phyloP scores from a whole-genome alignment of 2,329 filamentous ascomycete species.

The Penicillium corylophilum region DNA sequence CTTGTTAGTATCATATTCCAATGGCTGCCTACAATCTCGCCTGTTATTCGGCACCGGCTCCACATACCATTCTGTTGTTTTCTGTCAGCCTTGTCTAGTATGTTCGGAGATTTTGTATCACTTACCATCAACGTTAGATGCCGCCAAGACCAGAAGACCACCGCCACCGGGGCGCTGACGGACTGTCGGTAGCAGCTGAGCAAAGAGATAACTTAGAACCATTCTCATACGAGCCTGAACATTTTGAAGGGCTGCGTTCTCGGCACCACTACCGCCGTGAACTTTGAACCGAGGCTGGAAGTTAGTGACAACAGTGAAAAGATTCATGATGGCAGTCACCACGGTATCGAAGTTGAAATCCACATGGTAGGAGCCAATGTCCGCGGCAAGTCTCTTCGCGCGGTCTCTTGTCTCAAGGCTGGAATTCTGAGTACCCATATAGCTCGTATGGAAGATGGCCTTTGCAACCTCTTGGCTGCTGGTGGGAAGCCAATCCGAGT shows the following conservation, averaged over 20 bases:
- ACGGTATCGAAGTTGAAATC: constrained; percentile 72
- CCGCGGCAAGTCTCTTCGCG: constrained; percentile 57
- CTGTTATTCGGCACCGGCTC: background rate
- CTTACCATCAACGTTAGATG: constrained; percentile 61
- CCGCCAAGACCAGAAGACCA: constrained; percentile 64
- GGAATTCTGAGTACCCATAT: constrained; percentile 70
- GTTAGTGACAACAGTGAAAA: constrained; percentile 58
- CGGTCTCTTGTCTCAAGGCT: constrained; percentile 66
- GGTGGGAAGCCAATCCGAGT: constrained; percentile 51
- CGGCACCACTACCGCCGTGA: constrained; percentile 60
- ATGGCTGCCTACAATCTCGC: background rate
- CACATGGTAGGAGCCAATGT: constrained; percentile 71
- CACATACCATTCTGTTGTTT: constrained; percentile 28
- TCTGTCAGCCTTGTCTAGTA: constrained; percentile 5
- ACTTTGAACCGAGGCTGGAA: constrained; percentile 64
- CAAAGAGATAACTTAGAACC: constrained; percentile 65
- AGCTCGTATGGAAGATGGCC: constrained; percentile 62
- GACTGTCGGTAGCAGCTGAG: constrained; percentile 61
- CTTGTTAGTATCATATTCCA: background rate
- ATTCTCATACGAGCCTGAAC: constrained; percentile 67
- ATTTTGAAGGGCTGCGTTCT: constrained; percentile 67
- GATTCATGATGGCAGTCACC: constrained; percentile 58
- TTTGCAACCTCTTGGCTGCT: constrained; percentile 61
- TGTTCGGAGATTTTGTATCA: background rate
- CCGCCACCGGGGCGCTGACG: constrained; percentile 58